These are phyloP conservation scores for Suillus subluteus DNA, from an alignment of 768 basidiomycete genomes.

Conservation along the genomic window DNA sequence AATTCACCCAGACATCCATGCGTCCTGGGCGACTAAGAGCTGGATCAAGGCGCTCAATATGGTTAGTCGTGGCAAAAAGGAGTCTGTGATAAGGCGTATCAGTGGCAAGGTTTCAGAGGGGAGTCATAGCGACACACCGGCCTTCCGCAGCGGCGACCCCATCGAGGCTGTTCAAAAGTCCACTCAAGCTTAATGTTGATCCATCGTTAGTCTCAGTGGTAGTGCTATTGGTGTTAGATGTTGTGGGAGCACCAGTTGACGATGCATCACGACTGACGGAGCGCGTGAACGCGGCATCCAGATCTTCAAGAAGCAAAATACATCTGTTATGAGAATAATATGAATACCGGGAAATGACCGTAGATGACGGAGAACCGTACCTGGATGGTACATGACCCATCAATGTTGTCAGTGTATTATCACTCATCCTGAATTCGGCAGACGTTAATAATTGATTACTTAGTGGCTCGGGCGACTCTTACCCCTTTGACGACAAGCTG, in stretches of 20 bases:
- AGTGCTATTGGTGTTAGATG: slow-evolving; percentile 40
- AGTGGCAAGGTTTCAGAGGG: slow-evolving; percentile 64
- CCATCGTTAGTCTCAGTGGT: slow-evolving; percentile 64
- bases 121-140: slow-evolving; percentile 54
- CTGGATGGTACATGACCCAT: slow-evolving; percentile 89
- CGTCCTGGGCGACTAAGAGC: slow-evolving; percentile 87
- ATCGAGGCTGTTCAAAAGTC: slow-evolving; percentile 83
- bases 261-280: slow-evolving; percentile 80
- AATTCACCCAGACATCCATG: slow-evolving; percentile 93
- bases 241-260: slow-evolving; percentile 75
- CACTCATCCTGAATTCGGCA: slow-evolving; percentile 70
- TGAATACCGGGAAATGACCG: slow-evolving; percentile 19
- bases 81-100: slow-evolving; percentile 67
- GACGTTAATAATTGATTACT: neutral
- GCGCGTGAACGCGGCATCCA: slow-evolving; percentile 90
- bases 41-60: slow-evolving; percentile 90
- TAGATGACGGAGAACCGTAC: slow-evolving; percentile 39
- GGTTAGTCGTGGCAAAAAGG: slow-evolving; percentile 91
- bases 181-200: slow-evolving; percentile 84
- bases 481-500: slow-evolving; percentile 87
- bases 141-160: slow-evolving; percentile 87
- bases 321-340: slow-evolving; percentile 52
- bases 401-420: slow-evolving; percentile 83
- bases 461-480: slow-evolving; percentile 29
- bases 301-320: slow-evolving; percentile 91